Evolutionary conservation across 2,329 filamentous ascomycete genomes (phyloP).

Genomic region (Botrytis paeoniae): DNA sequence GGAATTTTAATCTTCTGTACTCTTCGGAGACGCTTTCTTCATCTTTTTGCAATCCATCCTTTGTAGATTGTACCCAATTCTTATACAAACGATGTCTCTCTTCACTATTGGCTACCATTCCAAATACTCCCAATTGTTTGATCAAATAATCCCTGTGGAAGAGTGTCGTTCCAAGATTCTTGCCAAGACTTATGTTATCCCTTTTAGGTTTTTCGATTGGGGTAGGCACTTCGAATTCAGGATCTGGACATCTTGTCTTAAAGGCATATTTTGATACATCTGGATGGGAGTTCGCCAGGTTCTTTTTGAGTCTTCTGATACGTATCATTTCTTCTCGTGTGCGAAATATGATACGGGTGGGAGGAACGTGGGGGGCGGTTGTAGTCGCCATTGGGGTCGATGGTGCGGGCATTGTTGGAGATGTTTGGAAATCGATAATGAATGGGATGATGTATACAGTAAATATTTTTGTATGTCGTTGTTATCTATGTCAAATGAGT

Average conservation of each 20-base stretch:
- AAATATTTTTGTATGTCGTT: neutral
- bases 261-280: neutral
- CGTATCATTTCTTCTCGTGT: neutral
- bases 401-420: neutral
- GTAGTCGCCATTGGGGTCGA: neutral
- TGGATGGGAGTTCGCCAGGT: neutral
- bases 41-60: too few relatives aligned
- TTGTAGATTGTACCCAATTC: neutral
- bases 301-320: neutral
- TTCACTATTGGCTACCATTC: neutral
- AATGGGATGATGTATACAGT: neutral
- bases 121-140: neutral
- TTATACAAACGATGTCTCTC: neutral
- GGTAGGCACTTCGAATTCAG: too few relatives aligned
- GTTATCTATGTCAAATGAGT: neutral
- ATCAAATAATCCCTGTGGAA: neutral
- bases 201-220: too few relatives aligned
- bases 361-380: neutral
- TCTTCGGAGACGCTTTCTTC: neutral
- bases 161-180: neutral
- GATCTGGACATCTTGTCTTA: neutral
- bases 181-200: neutral
- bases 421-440: neutral
- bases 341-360: neutral
- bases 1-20: neutral